Conservation (phyloP, 257 asterid species). For the Marsdenia floribunda region DNA sequence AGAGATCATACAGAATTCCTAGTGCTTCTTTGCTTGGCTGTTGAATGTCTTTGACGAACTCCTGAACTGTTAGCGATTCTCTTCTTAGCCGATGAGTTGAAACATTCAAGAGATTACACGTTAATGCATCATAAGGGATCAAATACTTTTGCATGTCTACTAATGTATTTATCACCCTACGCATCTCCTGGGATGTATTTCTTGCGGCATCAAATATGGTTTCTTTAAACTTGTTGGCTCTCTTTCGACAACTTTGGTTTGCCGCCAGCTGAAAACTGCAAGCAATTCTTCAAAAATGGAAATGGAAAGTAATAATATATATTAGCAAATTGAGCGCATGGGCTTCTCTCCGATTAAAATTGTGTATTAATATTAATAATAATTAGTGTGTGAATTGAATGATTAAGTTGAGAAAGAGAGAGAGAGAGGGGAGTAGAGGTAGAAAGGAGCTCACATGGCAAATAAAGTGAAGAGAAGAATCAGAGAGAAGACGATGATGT, state of each 20-base stretch:
- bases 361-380: background rate
- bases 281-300: conserved; percentile 29
- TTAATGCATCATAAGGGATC: conserved; percentile 33
- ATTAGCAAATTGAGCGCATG: background rate
- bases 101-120: conserved; percentile 29
- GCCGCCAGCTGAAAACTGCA: conserved; percentile 32
- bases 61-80: conserved; percentile 29
- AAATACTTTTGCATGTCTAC: conserved; percentile 32
- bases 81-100: conserved; percentile 30
- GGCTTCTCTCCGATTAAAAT: background rate
- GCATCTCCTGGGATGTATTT: conserved; percentile 30
- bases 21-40: conserved; percentile 32
- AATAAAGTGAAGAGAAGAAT: conserved; percentile 39
- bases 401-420: background rate
- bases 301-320: background rate
- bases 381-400: background rate
- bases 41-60: conserved; percentile 23
- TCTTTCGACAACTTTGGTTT: conserved; percentile 25
- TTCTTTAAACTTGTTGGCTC: conserved; percentile 32
- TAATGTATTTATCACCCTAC: conserved; percentile 31
- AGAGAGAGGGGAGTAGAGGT: too few relatives aligned
- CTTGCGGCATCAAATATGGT: conserved; percentile 36
- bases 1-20: conserved; percentile 30
- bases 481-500: conserved; percentile 27
- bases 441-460: conserved; percentile 47